These are phyloP conservation scores for Cucumis sativus DNA, from an alignment of 306 rosid genomes.

Conservation along the genomic window DNA sequence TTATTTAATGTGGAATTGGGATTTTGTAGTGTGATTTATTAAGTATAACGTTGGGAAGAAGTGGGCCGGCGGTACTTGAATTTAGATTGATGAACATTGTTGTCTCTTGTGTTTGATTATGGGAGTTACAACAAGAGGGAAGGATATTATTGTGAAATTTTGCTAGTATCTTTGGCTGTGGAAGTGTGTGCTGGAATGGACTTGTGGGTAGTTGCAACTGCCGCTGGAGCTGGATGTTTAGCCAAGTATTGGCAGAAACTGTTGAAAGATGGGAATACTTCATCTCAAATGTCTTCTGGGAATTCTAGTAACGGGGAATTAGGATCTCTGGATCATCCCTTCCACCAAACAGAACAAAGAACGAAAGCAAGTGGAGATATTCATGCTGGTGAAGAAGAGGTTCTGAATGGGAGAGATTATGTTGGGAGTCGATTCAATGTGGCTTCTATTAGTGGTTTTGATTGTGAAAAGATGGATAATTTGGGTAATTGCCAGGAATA, in stretches of 20 bases:
- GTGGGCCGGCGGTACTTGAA: background rate
- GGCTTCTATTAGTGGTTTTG: background rate
- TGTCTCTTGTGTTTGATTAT: background rate
- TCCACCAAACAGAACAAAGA: background rate
- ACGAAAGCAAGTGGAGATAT: background rate
- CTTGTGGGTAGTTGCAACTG: conserved; percentile 73
- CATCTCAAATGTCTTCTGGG: conserved; percentile 4
- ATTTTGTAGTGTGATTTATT: background rate
- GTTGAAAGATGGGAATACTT: background rate
- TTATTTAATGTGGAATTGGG: background rate
- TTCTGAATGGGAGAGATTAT: background rate
- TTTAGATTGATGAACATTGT: background rate
- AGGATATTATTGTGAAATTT: background rate
- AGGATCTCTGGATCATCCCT: background rate
- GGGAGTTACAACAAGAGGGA: background rate
- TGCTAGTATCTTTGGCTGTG: background rate
- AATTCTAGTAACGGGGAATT: background rate
- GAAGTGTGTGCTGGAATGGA: conserved; percentile 48
- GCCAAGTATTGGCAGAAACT: conserved; percentile 53
- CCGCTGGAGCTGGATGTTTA: conserved; percentile 71
- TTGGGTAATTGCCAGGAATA: background rate
- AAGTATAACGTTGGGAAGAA: background rate
- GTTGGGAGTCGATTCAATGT: background rate
- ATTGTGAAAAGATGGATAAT: conserved; percentile 1
- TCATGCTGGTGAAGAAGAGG: conserved; percentile 9